A percentile compares a stretch with the other conserved stretches of the same genome.
phyloP scores from a whole-genome alignment of 2,329 filamentous ascomycete species.

The Verticillium isaacii region DNA sequence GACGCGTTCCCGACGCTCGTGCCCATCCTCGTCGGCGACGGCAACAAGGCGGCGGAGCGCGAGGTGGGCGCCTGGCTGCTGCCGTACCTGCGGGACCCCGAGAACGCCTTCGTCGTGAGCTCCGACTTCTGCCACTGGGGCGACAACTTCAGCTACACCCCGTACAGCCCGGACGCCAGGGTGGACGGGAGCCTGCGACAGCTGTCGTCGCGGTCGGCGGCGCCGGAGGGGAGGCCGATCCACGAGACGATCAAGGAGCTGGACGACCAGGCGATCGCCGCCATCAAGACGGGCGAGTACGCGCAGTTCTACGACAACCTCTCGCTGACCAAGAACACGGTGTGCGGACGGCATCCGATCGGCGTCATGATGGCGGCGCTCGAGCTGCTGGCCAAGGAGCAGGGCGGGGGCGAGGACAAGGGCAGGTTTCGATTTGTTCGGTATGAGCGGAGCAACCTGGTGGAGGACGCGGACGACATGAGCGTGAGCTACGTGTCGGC shows the following conservation, averaged over 20 bases:
- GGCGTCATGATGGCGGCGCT: constrained; percentile 87
- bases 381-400: constrained; percentile 52
- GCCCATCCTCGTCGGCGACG: constrained; percentile 81
- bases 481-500: constrained; percentile 96
- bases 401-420: constrained; percentile 23
- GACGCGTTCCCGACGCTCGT: constrained; percentile 68
- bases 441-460: constrained; percentile 82
- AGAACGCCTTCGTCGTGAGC: constrained; percentile 80
- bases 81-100: constrained; percentile 69
- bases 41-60: constrained; percentile 60
- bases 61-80: constrained; percentile 66
- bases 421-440: constrained; percentile 71
- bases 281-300: constrained; percentile 73
- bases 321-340: constrained; percentile 74
- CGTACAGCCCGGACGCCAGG: constrained; percentile 53
- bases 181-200: constrained; percentile 19
- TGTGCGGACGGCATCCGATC: constrained; percentile 93
- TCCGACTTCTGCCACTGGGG: constrained; percentile 99
- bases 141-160: constrained; percentile 73
- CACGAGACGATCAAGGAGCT: constrained; percentile 80
- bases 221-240: constrained; percentile 49
- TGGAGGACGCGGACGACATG: constrained; percentile 62
- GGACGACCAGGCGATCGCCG: constrained; percentile 78
- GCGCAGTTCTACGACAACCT: constrained; percentile 65
- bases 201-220: constrained; percentile 10